Conservation (phyloP, 306 rosid genomes). For the Dalbergia cultrata region DNA sequence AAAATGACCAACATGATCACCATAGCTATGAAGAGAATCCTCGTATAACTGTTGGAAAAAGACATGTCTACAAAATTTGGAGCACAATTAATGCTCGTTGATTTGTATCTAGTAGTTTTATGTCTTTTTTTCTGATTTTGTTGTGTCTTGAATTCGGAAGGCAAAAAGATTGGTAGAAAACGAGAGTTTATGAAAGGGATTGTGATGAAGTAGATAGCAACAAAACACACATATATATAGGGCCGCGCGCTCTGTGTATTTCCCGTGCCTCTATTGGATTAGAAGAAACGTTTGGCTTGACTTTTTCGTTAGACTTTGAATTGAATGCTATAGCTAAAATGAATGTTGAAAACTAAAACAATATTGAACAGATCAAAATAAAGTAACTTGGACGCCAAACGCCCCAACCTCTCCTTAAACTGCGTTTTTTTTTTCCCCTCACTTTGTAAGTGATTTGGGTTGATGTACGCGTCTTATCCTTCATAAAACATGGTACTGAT, state of each 20-base stretch:
- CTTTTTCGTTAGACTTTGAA: background rate
- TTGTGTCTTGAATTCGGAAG: background rate
- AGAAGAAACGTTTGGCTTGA: background rate
- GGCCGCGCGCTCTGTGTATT: background rate
- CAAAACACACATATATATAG: background rate
- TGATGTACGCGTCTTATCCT: too few species aligned
- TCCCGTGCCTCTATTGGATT: background rate
- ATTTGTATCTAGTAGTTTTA: too few species aligned
- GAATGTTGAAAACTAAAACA: background rate
- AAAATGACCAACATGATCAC: slow-evolving; percentile 40
- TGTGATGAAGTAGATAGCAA: background rate
- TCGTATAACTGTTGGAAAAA: slow-evolving; percentile 25
- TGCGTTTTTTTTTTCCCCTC: too few species aligned
- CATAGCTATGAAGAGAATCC: too few species aligned
- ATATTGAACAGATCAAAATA: slow-evolving; percentile 22
- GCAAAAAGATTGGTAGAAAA: background rate
- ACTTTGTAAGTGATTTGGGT: background rate
- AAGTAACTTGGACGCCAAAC: slow-evolving; percentile 8
- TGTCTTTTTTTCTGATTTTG: too few species aligned
- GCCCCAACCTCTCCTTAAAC: background rate
- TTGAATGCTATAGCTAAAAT: background rate
- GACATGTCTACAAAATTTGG: slow-evolving; percentile 1
- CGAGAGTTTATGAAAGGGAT: slow-evolving; percentile 9
- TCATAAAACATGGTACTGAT: too few species aligned
- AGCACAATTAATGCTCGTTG: too few species aligned